phyloP scores from a whole-genome alignment of 768 basidiomycete species.

The Podaxis pistillaris region DNA sequence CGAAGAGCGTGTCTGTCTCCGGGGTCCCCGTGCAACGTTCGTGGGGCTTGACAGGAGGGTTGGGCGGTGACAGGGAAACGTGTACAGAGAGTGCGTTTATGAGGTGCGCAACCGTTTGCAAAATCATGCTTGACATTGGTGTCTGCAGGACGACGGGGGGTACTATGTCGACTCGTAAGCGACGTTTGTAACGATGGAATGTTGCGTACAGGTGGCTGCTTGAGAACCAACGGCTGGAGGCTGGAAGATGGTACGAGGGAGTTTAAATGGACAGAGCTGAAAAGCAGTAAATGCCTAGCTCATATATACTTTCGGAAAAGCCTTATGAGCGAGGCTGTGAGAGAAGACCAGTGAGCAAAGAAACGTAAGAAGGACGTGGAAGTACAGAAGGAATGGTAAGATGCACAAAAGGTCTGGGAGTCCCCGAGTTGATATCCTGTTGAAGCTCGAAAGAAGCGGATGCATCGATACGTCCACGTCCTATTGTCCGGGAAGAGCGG shows the following conservation, averaged over 20 bases:
- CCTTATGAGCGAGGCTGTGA: background rate
- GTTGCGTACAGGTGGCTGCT: background rate
- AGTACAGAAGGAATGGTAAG: background rate
- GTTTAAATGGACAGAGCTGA: background rate
- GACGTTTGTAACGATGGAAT: background rate
- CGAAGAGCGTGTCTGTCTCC: slow-evolving; percentile 32
- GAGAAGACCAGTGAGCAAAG: slow-evolving; percentile 1
- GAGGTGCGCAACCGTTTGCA: slow-evolving; percentile 11
- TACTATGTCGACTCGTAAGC: background rate
- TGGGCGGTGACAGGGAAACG: slow-evolving; percentile 36
- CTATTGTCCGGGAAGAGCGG: too few relatives aligned
- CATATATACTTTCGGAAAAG: slow-evolving; percentile 14
- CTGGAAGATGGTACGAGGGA: background rate
- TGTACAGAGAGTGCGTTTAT: slow-evolving; percentile 33
- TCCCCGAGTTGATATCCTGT: background rate
- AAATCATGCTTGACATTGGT: slow-evolving; percentile 2
- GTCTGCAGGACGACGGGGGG: background rate
- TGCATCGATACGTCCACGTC: background rate
- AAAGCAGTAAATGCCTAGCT: background rate
- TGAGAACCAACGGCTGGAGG: background rate
- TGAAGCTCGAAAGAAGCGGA: background rate
- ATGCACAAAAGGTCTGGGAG: background rate
- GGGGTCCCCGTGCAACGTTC: slow-evolving; percentile 26
- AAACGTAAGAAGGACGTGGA: background rate
- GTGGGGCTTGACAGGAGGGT: slow-evolving; percentile 33